These are phyloP conservation scores for Naematelia aurantialba DNA, from an alignment of 768 basidiomycete species.

Conservation along the genomic window DNA sequence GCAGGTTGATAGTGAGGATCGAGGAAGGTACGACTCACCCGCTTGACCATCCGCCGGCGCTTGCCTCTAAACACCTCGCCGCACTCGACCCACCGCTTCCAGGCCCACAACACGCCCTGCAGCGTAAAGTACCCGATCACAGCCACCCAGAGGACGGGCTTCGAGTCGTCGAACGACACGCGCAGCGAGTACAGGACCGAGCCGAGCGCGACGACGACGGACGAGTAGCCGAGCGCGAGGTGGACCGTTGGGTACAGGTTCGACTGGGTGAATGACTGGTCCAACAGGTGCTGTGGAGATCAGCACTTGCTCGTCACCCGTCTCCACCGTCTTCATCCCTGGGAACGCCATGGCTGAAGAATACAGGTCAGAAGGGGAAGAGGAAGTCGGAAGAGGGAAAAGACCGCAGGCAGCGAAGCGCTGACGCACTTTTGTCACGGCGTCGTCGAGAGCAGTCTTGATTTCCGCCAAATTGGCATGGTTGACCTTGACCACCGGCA, in stretches of 20 bases:
- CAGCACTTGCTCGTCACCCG: neutral
- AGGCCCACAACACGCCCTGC: conserved; percentile 33
- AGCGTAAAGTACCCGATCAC: conserved; percentile 55
- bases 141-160: conserved; percentile 72
- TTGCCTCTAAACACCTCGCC: conserved; percentile 65
- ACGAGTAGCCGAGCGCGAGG: conserved; percentile 78
- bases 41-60: conserved; percentile 73
- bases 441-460: conserved; percentile 70
- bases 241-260: conserved; percentile 85
- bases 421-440: conserved; percentile 73
- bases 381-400: neutral
- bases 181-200: conserved; percentile 83
- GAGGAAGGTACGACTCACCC: conserved; percentile 60
- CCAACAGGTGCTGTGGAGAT: conserved; percentile 20
- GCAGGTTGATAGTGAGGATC: neutral
- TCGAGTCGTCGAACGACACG: conserved; percentile 82
- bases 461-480: conserved; percentile 57
- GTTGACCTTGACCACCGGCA: conserved; percentile 56
- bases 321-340: neutral
- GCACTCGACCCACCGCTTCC: conserved; percentile 41
- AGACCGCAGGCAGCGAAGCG: too few relatives aligned
- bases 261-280: conserved; percentile 70
- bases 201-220: conserved; percentile 73
- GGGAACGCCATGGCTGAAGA: neutral
- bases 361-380: neutral